These are phyloP conservation scores for Desmodesmus armatus DNA, from an alignment of 139 green algal genomes.

Conservation along the genomic window DNA sequence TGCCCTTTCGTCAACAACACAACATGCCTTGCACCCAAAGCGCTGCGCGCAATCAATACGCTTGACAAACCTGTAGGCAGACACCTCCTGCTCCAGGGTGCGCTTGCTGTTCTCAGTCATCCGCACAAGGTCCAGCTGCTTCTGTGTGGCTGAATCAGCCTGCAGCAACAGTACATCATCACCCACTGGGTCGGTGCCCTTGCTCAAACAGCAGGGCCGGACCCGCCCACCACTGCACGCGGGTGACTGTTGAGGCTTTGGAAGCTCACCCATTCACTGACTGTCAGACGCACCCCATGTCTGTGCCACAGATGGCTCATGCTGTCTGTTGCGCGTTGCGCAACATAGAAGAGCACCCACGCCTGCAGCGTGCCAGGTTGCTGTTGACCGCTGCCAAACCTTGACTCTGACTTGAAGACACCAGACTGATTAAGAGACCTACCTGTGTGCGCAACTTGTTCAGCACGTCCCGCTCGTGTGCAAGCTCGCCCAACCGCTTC, in stretches of 20 bases:
- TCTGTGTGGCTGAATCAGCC: slow-evolving; percentile 85
- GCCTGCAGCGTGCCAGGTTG: background rate
- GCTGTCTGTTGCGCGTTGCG: too few species aligned
- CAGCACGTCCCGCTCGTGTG: slow-evolving; percentile 87
- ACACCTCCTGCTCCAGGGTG: slow-evolving; percentile 92
- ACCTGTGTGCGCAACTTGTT: slow-evolving; percentile 87
- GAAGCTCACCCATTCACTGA: background rate
- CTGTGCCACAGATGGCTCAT: too few species aligned
- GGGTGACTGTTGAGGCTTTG: too few species aligned
- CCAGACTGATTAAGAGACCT: background rate
- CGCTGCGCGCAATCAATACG: background rate
- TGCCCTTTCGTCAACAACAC: background rate
- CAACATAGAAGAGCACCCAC: background rate
- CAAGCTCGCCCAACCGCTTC: slow-evolving; percentile 89
- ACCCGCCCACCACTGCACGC: too few species aligned
- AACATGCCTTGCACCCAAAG: background rate
- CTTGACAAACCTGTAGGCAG: slow-evolving; percentile 30
- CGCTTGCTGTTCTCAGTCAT: slow-evolving; percentile 89
- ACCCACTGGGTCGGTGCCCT: background rate
- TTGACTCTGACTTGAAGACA: background rate
- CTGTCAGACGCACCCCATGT: too few species aligned
- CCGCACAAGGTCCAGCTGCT: slow-evolving; percentile 88
- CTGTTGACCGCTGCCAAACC: background rate
- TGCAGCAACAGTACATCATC: slow-evolving; percentile 17
- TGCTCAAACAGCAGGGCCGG: too few species aligned